Conservation (phyloP, 305 asterid genomes). For the Solanum hybrid region DNA sequence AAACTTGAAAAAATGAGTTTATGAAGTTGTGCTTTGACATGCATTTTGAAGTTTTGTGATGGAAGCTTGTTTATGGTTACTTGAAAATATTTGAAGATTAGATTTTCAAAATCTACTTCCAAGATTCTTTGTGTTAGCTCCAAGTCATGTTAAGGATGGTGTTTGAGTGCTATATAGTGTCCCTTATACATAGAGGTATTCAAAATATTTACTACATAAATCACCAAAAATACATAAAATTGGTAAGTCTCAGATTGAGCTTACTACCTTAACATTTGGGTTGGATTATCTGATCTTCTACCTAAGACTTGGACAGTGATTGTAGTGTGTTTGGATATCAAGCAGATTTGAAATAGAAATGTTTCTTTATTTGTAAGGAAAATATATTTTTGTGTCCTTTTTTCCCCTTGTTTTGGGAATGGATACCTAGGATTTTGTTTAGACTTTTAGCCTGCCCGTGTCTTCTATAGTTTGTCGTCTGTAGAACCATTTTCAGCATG, state of each 20-base stretch:
- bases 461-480: not conserved
- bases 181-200: not conserved
- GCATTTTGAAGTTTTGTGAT: not conserved
- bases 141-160: not conserved
- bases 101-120: not conserved
- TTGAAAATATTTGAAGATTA: not conserved
- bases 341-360: not conserved
- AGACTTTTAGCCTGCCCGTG: not conserved
- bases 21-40: not conserved
- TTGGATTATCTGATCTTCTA: not conserved
- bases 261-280: not conserved
- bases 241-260: not conserved
- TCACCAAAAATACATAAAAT: not conserved
- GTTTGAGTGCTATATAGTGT: not conserved
- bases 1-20: not conserved
- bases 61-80: not conserved
- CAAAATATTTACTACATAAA: not conserved
- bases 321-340: not conserved
- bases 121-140: not conserved
- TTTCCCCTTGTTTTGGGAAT: not conserved
- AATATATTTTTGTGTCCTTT: not conserved
- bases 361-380: not conserved
- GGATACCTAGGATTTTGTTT: not conserved
- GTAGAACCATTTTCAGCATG: not conserved
- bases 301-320: not conserved